Percentiles rank a stretch among this genome's conserved stretches.
Evolutionary conservation across 495 filamentous ascomycete genomes (phyloP).

Genomic region (Penicillium nucicola): DNA sequence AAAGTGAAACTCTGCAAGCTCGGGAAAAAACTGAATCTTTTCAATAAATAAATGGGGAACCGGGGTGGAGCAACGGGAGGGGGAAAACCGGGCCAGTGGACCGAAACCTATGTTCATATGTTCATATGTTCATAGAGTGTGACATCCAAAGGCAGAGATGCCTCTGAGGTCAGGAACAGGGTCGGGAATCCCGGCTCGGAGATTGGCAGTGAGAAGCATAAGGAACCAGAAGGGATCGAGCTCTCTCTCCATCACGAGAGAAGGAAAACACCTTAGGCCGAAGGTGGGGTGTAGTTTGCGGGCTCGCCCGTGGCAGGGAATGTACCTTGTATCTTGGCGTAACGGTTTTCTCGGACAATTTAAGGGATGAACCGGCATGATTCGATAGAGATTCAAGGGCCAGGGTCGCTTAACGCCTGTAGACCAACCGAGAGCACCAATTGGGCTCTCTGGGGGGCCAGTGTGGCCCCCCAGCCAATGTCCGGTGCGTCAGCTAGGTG

Average conservation of each 20-base stretch:
- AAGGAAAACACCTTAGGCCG: slow-evolving; percentile 10
- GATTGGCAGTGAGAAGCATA: background rate
- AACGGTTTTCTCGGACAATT: slow-evolving; percentile 35
- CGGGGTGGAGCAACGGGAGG: slow-evolving; percentile 25
- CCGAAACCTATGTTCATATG: slow-evolving; percentile 9
- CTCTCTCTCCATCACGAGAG: background rate
- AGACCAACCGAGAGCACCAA: slow-evolving; percentile 10
- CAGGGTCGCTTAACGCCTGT: slow-evolving; percentile 19
- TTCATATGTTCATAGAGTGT: slow-evolving; percentile 3
- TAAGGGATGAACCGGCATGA: slow-evolving; percentile 24
- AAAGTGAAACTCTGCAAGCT: slow-evolving; percentile 13
- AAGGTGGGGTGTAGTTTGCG: slow-evolving; percentile 30
- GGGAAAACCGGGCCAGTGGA: slow-evolving; percentile 10
- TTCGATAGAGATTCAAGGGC: slow-evolving; percentile 26
- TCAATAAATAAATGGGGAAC: slow-evolving; percentile 22
- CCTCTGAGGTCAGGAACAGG: slow-evolving; percentile 9
- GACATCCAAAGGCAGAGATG: slow-evolving; percentile 8
- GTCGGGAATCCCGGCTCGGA: slow-evolving; percentile 9
- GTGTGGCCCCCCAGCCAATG: slow-evolving; percentile 8
- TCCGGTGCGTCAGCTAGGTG: slow-evolving; percentile 35
- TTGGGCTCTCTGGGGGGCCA: slow-evolving; percentile 3
- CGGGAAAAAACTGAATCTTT: slow-evolving; percentile 15
- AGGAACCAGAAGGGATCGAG: background rate
- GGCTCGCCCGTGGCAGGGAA: slow-evolving; percentile 36
- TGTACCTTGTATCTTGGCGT: slow-evolving; percentile 26